These are phyloP conservation scores for Lasiodiplodia citricola DNA, from an alignment of 2,329 filamentous ascomycete species.

Conservation along the genomic window DNA sequence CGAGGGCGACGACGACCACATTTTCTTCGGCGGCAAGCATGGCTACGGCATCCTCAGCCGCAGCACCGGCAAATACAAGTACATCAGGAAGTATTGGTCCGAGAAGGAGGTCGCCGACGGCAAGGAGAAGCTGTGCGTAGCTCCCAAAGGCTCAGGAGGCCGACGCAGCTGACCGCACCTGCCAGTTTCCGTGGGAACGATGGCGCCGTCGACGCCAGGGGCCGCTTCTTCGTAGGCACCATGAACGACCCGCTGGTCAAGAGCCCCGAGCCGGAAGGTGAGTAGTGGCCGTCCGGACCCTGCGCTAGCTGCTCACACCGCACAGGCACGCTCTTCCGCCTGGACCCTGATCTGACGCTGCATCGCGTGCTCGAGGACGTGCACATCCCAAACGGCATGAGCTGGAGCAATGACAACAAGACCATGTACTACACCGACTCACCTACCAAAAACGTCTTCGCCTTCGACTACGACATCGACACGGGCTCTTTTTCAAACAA, in stretches of 20 bases:
- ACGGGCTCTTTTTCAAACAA: slow-evolving; percentile 71
- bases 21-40: slow-evolving; percentile 80
- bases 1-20: slow-evolving; percentile 67
- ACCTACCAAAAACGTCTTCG: slow-evolving; percentile 70
- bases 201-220: slow-evolving; percentile 78
- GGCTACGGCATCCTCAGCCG: slow-evolving; percentile 81
- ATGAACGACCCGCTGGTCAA: slow-evolving; percentile 82
- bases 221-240: slow-evolving; percentile 82
- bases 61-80: slow-evolving; percentile 59
- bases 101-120: slow-evolving; percentile 52
- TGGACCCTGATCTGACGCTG: slow-evolving; percentile 66
- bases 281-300: background rate
- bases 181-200: slow-evolving; percentile 73
- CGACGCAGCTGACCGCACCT: background rate
- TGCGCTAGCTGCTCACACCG: slow-evolving; percentile 15
- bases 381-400: slow-evolving; percentile 83
- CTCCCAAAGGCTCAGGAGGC: background rate
- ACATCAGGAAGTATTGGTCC: slow-evolving; percentile 63
- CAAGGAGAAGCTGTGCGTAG: slow-evolving; percentile 52
- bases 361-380: slow-evolving; percentile 66
- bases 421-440: slow-evolving; percentile 87
- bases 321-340: slow-evolving; percentile 73
- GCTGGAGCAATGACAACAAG: slow-evolving; percentile 75
- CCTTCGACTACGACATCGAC: slow-evolving; percentile 73
- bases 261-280: slow-evolving; percentile 49